Evolutionary conservation across 176 grass and related monocot genomes (phyloP), one percentile per base, ranked within the genome.

Genomic region (Eleusine indica): DNA sequence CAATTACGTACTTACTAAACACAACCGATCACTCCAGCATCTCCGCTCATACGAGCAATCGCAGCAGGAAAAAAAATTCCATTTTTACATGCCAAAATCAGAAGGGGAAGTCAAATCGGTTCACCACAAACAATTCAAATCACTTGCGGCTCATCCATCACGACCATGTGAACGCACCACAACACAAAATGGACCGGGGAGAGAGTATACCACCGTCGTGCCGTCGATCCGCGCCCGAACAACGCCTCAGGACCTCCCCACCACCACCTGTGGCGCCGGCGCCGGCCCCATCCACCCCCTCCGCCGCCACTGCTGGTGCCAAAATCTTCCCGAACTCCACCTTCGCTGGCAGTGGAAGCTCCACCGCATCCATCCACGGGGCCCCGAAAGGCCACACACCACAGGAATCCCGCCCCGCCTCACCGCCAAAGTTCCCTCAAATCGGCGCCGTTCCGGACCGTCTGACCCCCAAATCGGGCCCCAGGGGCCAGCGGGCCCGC

Each of bases 321-420:
- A 83, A 62, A 73, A 80, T 88, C 87, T 78, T 88, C 32, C 90
- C 87, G 52, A 82, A 96, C 72, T 93, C 91, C 64, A 91, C 86
- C 75, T 91, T 93, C 13, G 86, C 70, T 39, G 91, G 87, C 9
- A 97, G 53, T 11, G 91, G 94, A 66, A 97, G 83, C 84, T 97
- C 91, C 41, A 97, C 81, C 14, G 84, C 94, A 71, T 97, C 94
- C 94, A 97, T 97, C 77, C 90, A 73, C 74, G 5, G 52, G 51
- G 41, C 66, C 39, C 68, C 22, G 14, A 7, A 7, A 84, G 9
- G 39, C 82, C 60, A 7, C 13, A 5, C 19, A 6, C 54, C 83
- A 30, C 73, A 75, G 58, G 15, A 80, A 38, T 42, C 37, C 7
- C 11, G 3, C 47, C 19, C 1, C 48, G 12, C 64, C 51, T 74